Evolutionary conservation across 75 land plant species (phyloP).

Genomic region (Pinus albicaulis): DNA sequence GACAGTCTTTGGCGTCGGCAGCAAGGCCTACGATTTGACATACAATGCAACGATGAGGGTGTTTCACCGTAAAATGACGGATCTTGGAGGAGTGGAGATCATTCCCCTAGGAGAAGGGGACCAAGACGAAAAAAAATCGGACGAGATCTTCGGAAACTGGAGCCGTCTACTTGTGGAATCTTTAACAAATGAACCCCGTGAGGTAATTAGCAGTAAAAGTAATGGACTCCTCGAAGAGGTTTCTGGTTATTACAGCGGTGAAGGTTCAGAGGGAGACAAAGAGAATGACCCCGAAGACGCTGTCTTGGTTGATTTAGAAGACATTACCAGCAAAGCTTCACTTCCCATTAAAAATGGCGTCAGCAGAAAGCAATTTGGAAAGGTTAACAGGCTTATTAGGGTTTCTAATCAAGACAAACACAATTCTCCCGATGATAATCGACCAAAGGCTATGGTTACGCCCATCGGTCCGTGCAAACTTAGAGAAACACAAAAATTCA

Average conservation of each 20-base stretch:
- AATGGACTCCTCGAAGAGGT: neutral
- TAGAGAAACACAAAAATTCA: conserved; percentile 96
- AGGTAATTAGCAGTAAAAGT: conserved; percentile 10
- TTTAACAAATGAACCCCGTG: conserved; percentile 20
- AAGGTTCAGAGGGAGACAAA: conserved; percentile 24
- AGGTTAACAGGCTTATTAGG: neutral
- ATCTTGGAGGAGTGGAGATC: conserved; percentile 62
- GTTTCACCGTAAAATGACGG: conserved; percentile 42
- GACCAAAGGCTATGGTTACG: conserved; percentile 87
- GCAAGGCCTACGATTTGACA: conserved; percentile 51
- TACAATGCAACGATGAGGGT: conserved; percentile 66
- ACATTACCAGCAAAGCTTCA: conserved; percentile 75
- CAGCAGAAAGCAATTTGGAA: conserved; percentile 12
- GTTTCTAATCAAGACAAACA: neutral
- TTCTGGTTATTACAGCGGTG: conserved; percentile 17
- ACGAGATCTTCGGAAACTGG: conserved; percentile 65
- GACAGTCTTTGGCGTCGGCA: conserved; percentile 93
- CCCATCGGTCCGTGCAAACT: conserved; percentile 77
- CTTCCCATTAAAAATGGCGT: conserved; percentile 11
- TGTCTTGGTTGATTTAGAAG: conserved; percentile 79
- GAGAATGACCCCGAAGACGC: conserved; percentile 35
- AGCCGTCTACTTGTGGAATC: conserved; percentile 30
- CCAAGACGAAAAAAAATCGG: conserved; percentile 68
- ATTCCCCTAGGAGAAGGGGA: conserved; percentile 63
- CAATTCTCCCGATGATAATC: conserved; percentile 20